These are phyloP conservation scores for Salix suchowensis DNA, from an alignment of 345 rosid genomes.

Conservation along the genomic window DNA sequence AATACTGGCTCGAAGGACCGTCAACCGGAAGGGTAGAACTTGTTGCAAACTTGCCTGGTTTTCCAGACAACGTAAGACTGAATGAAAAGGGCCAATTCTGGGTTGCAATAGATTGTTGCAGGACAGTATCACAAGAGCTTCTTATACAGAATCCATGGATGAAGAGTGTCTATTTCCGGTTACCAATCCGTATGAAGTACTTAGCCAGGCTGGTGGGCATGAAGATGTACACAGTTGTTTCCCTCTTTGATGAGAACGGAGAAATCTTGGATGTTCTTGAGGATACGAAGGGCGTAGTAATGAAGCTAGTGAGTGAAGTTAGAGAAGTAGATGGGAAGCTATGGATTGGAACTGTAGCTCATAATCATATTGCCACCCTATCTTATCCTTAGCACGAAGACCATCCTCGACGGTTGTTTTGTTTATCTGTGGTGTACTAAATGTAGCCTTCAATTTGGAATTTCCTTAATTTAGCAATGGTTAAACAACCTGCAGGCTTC, in stretches of 20 bases:
- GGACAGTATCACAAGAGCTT: constrained; percentile 75
- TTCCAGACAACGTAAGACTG: constrained; percentile 83
- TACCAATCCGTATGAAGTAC: constrained; percentile 59
- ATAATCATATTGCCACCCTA: constrained; percentile 82
- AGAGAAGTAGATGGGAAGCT: constrained; percentile 76
- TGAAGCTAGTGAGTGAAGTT: constrained; percentile 94
- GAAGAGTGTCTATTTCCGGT: constrained; percentile 63
- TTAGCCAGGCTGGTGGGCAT: constrained; percentile 81
- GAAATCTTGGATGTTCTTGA: constrained; percentile 75
- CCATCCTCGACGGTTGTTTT: background rate
- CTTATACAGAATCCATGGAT: constrained; percentile 79
- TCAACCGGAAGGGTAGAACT: constrained; percentile 40
- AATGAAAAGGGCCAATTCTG: constrained; percentile 80
- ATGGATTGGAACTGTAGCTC: constrained; percentile 98
- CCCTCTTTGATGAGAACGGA: constrained; percentile 56
- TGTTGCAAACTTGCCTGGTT: constrained; percentile 76
- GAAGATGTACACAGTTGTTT: constrained; percentile 85
- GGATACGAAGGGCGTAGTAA: constrained; percentile 74
- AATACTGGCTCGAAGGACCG: constrained; percentile 89
- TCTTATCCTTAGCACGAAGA: constrained; percentile 42
- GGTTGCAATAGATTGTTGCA: constrained; percentile 96
- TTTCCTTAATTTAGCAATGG: background rate
- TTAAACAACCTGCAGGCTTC: background rate
- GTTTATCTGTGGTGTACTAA: background rate
- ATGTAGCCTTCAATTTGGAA: background rate